Evolutionary conservation across 257 asterid species (phyloP), one percentile per base, ranked within the genome.

Genomic region (Rhazya stricta): DNA sequence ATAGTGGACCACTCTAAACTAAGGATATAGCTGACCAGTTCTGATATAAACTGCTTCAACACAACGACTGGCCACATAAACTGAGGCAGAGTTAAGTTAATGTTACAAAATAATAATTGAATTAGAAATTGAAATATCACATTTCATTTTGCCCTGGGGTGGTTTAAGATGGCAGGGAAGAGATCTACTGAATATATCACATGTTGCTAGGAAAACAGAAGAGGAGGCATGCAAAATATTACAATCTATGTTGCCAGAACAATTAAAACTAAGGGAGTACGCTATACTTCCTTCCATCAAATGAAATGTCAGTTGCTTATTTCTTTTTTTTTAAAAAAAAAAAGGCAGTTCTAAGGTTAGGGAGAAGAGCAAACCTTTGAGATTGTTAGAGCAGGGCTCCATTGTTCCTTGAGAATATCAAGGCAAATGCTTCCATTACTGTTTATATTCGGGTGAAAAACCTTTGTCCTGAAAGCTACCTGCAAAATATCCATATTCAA

Each of bases 331-430:
- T n/a, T n/a, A n/a, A n/a, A 6, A 0, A 56, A 56, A n/a, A 27
- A 4, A 25, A 56, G 32, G 4, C 19, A 8, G 53, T n/a, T n/a
- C n/a, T 30, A 21, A 34, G 39, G 2, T 62, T 29, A 65, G 70
- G 21, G 30, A 69, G 3, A 25, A 57, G 30, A 65, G 48, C 41
- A 57, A n/a, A 83, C 87, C 87, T 74, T 79, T 60, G 87, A 84
- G 70, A 84, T 81, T 15, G 87, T 84, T 63, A 84, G 85, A 42
- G 85, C 87, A 67, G 87, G 87, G 78, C 87, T 84, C 87, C 87
- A 84, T 68, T 84, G 87, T 50, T 84, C 87, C 80, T 84, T 81
- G 74, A 84, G 70, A 69, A 81, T 79, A 66, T 84, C 87, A 48
- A 84, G 87, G 78, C 85, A 81, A 76, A 84, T 84, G 72, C 85